Evolutionary conservation across 805 yeast species (phyloP).

Genomic region (Candida tibetensis): DNA sequence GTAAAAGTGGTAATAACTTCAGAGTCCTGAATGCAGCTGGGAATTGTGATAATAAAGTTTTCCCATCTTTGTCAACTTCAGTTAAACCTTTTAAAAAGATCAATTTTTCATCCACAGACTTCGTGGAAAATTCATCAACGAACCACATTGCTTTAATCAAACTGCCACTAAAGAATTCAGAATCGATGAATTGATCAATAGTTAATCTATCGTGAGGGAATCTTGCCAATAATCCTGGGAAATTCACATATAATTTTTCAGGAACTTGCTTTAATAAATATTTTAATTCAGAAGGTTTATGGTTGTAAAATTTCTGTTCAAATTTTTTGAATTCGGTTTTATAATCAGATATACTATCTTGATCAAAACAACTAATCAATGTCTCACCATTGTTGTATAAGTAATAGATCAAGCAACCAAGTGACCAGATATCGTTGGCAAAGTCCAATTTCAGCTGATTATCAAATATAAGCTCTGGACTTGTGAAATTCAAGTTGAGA

Average conservation of each 20-base stretch:
- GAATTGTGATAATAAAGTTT: conserved; percentile 26
- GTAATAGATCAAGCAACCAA: conserved; percentile 74
- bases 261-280: conserved; percentile 60
- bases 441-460: conserved; percentile 46
- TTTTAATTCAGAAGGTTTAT: conserved; percentile 31
- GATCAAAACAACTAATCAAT: conserved; percentile 38
- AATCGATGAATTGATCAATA: conserved; percentile 65
- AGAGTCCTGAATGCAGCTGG: conserved; percentile 51
- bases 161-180: conserved; percentile 78
- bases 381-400: conserved; percentile 58
- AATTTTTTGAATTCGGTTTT: conserved; percentile 52
- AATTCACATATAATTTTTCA: conserved; percentile 44
- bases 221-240: conserved; percentile 54
- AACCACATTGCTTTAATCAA: conserved; percentile 76
- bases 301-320: conserved; percentile 43
- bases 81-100: conserved; percentile 66
- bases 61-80: conserved; percentile 18
- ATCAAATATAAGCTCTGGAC: conserved; percentile 80
- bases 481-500: conserved; percentile 67
- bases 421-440: conserved; percentile 77
- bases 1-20: conserved; percentile 71
- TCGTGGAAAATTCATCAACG: conserved; percentile 79
- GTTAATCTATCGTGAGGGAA: conserved; percentile 56
- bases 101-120: conserved; percentile 61
- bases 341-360: conserved; percentile 58